A percentile compares a stretch with the other conserved stretches of the same genome.
phyloP scores from a whole-genome alignment of 2,329 filamentous ascomycete genomes.

The Aspergillus uvarum region DNA sequence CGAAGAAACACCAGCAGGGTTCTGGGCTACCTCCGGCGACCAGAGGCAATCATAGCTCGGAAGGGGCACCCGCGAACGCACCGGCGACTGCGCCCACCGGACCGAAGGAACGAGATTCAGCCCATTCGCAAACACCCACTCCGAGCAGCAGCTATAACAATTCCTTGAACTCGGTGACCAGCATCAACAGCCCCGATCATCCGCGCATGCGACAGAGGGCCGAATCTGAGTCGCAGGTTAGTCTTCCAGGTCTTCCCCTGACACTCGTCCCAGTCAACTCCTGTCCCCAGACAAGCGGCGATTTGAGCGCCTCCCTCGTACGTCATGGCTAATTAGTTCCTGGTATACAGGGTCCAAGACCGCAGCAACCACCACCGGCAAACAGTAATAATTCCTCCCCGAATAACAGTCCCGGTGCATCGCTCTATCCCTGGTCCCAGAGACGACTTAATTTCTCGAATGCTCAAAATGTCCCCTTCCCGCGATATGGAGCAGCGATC shows the following conservation, averaged over 20 bases:
- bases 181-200: conserved; percentile 65
- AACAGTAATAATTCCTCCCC: conserved; percentile 44
- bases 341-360: conserved; percentile 29
- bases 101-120: conserved; percentile 36
- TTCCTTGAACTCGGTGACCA: conserved; percentile 67
- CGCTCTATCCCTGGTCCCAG: conserved; percentile 95
- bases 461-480: conserved; percentile 81
- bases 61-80: conserved; percentile 47
- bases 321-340: conserved; percentile 1
- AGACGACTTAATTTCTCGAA: conserved; percentile 82
- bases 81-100: conserved; percentile 52
- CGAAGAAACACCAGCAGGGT: conserved; percentile 68
- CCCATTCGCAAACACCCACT: conserved; percentile 59
- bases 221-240: conserved; percentile 57
- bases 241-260: conserved; percentile 20
- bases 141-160: conserved; percentile 71
- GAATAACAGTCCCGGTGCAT: conserved; percentile 63
- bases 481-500: conserved; percentile 93
- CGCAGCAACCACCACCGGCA: conserved; percentile 52
- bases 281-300: neutral
- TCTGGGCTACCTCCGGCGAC: conserved; percentile 53
- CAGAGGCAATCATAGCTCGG: conserved; percentile 57
- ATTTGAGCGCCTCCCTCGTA: neutral
- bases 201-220: conserved; percentile 57
- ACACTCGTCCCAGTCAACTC: conserved; percentile 5